These are phyloP conservation scores for Wilcoxina mikolae DNA, from an alignment of 495 filamentous ascomycete species.

Conservation along the genomic window DNA sequence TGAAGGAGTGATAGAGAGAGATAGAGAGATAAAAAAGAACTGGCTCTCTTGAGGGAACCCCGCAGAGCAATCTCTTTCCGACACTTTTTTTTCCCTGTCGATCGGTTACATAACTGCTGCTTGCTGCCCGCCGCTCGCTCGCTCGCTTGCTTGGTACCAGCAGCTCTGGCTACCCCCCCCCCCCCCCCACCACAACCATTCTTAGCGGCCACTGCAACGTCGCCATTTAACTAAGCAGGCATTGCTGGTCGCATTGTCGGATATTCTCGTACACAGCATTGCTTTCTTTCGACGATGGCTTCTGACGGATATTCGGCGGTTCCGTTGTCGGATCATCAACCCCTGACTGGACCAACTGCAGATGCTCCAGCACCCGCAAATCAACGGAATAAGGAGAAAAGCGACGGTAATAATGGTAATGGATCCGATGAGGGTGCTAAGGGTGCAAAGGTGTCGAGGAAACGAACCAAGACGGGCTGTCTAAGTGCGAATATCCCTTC, in stretches of 20 bases:
- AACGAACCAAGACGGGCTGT: slow-evolving; percentile 91
- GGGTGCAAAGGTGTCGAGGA: slow-evolving; percentile 35
- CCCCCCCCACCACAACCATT: neutral
- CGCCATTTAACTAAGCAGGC: neutral
- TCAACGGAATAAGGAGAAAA: neutral
- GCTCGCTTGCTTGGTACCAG: neutral
- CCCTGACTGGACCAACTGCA: neutral
- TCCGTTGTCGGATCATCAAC: neutral
- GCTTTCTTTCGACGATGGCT: neutral
- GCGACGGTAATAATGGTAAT: neutral
- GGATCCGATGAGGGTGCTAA: neutral
- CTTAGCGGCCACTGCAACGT: neutral
- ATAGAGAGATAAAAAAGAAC: neutral
- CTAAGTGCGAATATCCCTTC: slow-evolving; percentile 48
- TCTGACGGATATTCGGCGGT: neutral
- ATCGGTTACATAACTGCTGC: neutral
- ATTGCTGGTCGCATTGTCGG: neutral
- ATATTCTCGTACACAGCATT: neutral
- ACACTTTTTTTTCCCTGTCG: neutral
- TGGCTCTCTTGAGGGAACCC: too few relatives aligned
- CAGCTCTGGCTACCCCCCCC: neutral
- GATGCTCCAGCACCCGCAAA: neutral
- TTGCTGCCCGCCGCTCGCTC: neutral
- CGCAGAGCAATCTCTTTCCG: neutral
- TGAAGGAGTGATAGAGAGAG: too few relatives aligned